Base-by-base conservation (phyloP, 2,329 filamentous ascomycete species). In the Pseudogymnoascus sp. region DNA sequence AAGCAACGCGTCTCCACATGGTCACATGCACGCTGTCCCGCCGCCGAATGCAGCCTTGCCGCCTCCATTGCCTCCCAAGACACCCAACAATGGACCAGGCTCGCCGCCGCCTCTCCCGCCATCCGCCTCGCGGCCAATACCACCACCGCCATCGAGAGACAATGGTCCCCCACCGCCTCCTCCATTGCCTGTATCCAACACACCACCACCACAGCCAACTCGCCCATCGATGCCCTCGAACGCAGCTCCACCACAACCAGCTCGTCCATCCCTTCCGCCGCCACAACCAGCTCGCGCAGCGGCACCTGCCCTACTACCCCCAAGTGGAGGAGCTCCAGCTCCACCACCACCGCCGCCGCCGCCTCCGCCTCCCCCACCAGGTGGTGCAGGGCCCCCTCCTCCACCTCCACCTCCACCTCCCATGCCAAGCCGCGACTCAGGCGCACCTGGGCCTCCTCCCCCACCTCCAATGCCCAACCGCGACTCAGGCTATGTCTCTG, bases 401-500 rank as follows among this genome's bases (percentile, higher is more conserved):
- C 74, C 81, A 0, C 80, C 81, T 13, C 75, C 77, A 11, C 76
- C 77, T 3, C 77, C 80, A 8, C 77, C 79, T 21, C 74, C 74
- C 10, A 74, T 77, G 13, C 78, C 74, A 21, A 69, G 68, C 36
- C 68, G 74, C 21, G 74, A 74, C 31, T 76, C 75, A 23, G 75
- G 74, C 7, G 76, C 75, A 2, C 77, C 78, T 11, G 80, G 79
- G 0, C 82, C 83, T 3, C 82, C 83, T 11, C 81, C 81, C 0
- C 82, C 81, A 0, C 80, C 81, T n/a, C 75, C 77, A 15, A 74
- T 77, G 44, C 80, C 84, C 72, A 85, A 78, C 75, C 81, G 76
- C 77, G 86, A 80, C 77, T 86, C 76, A 65, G 84, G 77, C 63
- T 84, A 86, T 73, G 77, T 80, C 3, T 82, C 84, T 2, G 79